Percentiles rank a stretch among this genome's conserved stretches.
These are phyloP conservation scores for Verticillium longisporum DNA, from an alignment of 2,329 filamentous ascomycete genomes.

Conservation along the genomic window DNA sequence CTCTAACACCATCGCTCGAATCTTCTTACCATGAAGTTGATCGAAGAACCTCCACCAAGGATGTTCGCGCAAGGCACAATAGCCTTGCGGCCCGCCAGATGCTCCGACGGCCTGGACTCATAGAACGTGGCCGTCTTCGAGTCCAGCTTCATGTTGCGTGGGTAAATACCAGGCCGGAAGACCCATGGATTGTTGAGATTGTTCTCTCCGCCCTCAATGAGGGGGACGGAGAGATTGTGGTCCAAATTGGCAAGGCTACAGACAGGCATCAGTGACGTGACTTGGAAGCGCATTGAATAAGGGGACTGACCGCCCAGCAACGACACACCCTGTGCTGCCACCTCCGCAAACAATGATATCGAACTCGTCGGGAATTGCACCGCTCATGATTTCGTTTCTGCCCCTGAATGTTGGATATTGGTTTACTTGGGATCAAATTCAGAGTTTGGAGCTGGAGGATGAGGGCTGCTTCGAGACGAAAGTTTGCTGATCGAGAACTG, in stretches of 20 bases:
- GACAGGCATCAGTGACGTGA: slow-evolving; percentile 32
- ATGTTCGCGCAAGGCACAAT: slow-evolving; percentile 71
- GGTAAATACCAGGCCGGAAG: slow-evolving; percentile 68
- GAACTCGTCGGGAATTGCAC: slow-evolving; percentile 61
- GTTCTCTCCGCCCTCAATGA: slow-evolving; percentile 66
- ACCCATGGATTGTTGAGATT: slow-evolving; percentile 76
- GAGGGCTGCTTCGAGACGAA: not conserved
- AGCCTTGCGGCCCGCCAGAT: slow-evolving; percentile 62
- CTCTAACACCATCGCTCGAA: too few relatives aligned
- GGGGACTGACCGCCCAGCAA: slow-evolving; percentile 42
- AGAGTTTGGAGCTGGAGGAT: not conserved
- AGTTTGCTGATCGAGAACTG: not conserved
- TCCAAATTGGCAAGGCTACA: slow-evolving; percentile 65
- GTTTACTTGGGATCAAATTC: not conserved
- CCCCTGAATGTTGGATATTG: not conserved
- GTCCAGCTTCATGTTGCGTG: slow-evolving; percentile 71
- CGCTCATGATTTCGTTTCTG: slow-evolving; percentile 18
- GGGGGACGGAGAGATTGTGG: slow-evolving; percentile 62
- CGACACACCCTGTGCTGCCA: slow-evolving; percentile 58
- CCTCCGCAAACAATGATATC: slow-evolving; percentile 76
- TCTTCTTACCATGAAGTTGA: slow-evolving; percentile 64
- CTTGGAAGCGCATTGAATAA: slow-evolving; percentile 18
- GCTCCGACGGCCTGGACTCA: slow-evolving; percentile 67
- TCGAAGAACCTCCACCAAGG: slow-evolving; percentile 64
- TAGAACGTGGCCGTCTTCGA: slow-evolving; percentile 80